phyloP scores from a whole-genome alignment of 2,329 filamentous ascomycete genomes.

The Fusarium stilboides region DNA sequence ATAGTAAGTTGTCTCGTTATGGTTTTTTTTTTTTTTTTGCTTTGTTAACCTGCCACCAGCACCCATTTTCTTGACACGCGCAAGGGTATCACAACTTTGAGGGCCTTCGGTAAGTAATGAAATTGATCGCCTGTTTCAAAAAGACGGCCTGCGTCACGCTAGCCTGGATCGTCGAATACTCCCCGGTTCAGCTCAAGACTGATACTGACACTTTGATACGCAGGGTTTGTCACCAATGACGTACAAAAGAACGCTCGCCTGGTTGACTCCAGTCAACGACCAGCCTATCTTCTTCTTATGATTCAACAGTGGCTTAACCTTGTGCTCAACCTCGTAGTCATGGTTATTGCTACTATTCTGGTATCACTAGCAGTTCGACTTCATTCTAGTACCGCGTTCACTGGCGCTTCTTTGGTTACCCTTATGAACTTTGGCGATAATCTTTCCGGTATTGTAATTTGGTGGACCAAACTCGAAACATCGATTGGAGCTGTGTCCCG shows the following conservation, averaged over 20 bases:
- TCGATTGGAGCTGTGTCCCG: constrained; percentile 45
- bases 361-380: constrained; percentile 63
- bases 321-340: constrained; percentile 65
- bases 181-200: neutral
- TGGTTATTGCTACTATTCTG: constrained; percentile 63
- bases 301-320: constrained; percentile 72
- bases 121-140: neutral
- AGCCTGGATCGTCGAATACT: neutral
- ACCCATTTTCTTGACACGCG: constrained; percentile 71
- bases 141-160: neutral
- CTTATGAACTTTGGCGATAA: constrained; percentile 55
- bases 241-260: constrained; percentile 62
- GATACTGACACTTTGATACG: neutral
- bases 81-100: constrained; percentile 68
- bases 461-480: constrained; percentile 44
- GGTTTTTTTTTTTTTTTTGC: no score
- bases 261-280: constrained; percentile 68
- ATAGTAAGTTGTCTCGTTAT: constrained; percentile 35
- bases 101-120: constrained; percentile 68
- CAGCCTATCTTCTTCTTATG: constrained; percentile 70
- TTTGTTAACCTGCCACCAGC: constrained; percentile 38
- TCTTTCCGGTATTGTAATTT: constrained; percentile 33
- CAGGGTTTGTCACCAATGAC: constrained; percentile 2
- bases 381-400: constrained; percentile 54
- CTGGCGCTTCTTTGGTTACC: constrained; percentile 57